phyloP scores from a whole-genome alignment of 306 rosid genomes.

The Boehmeria nivea region DNA sequence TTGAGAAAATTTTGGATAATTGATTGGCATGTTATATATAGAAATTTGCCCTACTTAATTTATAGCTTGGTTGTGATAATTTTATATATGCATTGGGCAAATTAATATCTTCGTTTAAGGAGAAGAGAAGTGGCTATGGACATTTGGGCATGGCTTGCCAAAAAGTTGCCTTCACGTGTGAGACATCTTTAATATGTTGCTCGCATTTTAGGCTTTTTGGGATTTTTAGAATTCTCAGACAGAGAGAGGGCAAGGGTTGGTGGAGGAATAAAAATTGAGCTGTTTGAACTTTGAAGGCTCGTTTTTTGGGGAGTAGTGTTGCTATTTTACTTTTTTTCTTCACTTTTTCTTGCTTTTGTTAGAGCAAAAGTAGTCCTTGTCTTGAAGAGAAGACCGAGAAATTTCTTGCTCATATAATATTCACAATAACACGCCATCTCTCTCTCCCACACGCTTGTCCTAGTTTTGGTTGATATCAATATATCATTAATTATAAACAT shows the following conservation, averaged over 20 bases:
- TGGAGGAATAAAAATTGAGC: slow-evolving; percentile 15
- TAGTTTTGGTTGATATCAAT: background rate
- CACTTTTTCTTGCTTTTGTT: slow-evolving; percentile 33
- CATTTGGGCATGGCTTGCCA: slow-evolving; percentile 10
- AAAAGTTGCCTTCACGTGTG: slow-evolving; percentile 25
- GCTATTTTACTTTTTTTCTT: background rate
- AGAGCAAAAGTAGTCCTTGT: slow-evolving; percentile 24
- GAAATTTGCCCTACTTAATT: no score
- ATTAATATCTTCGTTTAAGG: background rate
- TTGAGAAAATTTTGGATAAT: no score
- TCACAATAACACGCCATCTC: no score
- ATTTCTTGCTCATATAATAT: no score
- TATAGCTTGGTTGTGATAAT: background rate
- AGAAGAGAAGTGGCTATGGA: background rate
- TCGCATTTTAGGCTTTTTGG: slow-evolving; percentile 16
- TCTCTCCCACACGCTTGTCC: no score
- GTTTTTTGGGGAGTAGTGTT: no score
- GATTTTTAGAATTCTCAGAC: background rate
- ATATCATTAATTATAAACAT: no score
- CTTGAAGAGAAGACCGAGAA: slow-evolving; percentile 18
- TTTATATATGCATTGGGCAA: background rate
- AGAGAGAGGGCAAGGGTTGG: slow-evolving; percentile 13
- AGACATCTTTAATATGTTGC: slow-evolving; percentile 31
- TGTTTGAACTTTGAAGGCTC: background rate
- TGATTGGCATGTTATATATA: no score